These are phyloP conservation scores for Lipomyces starkeyi DNA, from an alignment of 805 yeast species.

Conservation along the genomic window DNA sequence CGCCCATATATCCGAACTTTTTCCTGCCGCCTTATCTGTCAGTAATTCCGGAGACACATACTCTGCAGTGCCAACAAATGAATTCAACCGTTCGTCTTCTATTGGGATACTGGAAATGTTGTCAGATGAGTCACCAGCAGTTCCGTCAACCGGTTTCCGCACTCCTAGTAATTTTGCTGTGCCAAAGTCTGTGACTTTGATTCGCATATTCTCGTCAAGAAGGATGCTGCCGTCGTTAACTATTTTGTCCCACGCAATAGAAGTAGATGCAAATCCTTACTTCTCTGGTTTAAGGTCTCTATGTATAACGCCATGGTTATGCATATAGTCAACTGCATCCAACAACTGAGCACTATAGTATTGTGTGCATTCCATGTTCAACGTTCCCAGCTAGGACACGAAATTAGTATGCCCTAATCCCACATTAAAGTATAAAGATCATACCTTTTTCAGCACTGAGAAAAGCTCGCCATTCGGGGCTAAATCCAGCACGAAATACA, in stretches of 20 bases:
- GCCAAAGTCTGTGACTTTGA: slow-evolving; percentile 96
- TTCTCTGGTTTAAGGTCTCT: slow-evolving; percentile 96
- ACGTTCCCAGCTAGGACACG: slow-evolving; percentile 58
- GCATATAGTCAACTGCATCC: slow-evolving; percentile 91
- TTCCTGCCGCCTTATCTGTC: slow-evolving; percentile 77
- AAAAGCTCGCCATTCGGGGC: slow-evolving; percentile 96
- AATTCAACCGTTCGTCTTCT: slow-evolving; percentile 48
- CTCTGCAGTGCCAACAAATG: slow-evolving; percentile 98
- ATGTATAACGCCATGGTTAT: slow-evolving; percentile 86
- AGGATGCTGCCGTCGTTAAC: slow-evolving; percentile 52
- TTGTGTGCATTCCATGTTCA: slow-evolving; percentile 73
- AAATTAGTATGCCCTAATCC: not conserved
- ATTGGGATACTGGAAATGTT: slow-evolving; percentile 5
- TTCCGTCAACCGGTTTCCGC: slow-evolving; percentile 14
- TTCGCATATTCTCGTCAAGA: slow-evolving; percentile 80
- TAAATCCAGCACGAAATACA: slow-evolving; percentile 90
- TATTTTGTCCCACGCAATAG: not conserved
- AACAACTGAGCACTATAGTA: slow-evolving; percentile 85
- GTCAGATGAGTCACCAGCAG: not conserved
- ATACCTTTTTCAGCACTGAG: slow-evolving; percentile 67
- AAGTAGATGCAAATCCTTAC: slow-evolving; percentile 8
- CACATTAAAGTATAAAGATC: not conserved
- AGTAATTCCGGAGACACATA: slow-evolving; percentile 93
- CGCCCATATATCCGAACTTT: slow-evolving; percentile 91
- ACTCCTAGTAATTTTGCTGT: slow-evolving; percentile 81